Conservation (phyloP, 192 early-diverging fungal genomes). For the Geosiphon pyriformis region DNA sequence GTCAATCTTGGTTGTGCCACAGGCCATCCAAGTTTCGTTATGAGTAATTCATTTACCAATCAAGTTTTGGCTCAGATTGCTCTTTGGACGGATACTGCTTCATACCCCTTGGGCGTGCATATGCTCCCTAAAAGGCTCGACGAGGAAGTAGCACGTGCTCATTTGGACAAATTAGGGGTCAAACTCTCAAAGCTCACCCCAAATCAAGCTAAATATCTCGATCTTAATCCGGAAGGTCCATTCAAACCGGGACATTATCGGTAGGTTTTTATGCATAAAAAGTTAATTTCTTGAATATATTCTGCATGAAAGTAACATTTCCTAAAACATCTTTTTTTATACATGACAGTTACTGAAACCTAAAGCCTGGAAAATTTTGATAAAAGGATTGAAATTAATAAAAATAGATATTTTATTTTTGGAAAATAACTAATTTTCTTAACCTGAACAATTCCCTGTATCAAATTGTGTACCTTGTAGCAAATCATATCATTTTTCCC, state of each 20-base stretch:
- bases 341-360: neutral
- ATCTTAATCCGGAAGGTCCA: slow-evolving; percentile 75
- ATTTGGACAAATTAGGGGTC: slow-evolving; percentile 92
- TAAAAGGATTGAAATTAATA: neutral
- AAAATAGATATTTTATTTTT: neutral
- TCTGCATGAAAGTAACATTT: no score
- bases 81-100: slow-evolving; percentile 86
- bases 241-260: slow-evolving; percentile 98
- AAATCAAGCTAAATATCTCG: slow-evolving; percentile 77
- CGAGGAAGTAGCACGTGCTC: slow-evolving; percentile 96
- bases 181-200: slow-evolving; percentile 79
- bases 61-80: slow-evolving; percentile 98
- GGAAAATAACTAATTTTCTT: neutral
- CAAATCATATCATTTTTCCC: neutral
- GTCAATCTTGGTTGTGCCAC: slow-evolving; percentile 99
- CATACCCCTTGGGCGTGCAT: slow-evolving; percentile 95
- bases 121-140: slow-evolving; percentile 98
- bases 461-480: no score
- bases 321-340: neutral
- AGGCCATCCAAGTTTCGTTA: slow-evolving; percentile 98
- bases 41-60: slow-evolving; percentile 99
- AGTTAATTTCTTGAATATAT: neutral
- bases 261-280: slow-evolving; percentile 44
- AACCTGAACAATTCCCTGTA: neutral
- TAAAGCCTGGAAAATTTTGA: neutral